Evolutionary conservation across 2,329 filamentous ascomycete species (phyloP).

Genomic region (Penicillium sp.): DNA sequence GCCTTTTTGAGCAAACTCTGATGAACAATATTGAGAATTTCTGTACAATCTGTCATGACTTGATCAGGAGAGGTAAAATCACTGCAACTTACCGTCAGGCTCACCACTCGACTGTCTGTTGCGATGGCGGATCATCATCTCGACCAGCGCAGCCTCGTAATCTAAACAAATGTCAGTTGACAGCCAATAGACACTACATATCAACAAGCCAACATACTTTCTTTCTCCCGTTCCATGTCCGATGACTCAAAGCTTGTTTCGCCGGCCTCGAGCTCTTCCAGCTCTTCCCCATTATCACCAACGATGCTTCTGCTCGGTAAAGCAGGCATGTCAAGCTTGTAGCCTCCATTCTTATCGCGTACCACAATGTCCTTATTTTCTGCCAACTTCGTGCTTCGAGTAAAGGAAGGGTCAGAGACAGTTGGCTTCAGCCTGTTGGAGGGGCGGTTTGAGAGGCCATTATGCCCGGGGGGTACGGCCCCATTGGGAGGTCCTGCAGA

Average conservation of each 20-base stretch:
- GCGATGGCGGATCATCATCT: conserved; percentile 43
- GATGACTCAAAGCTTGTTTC: conserved; percentile 55
- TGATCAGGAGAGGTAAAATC: neutral
- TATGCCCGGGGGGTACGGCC: conserved; percentile 13
- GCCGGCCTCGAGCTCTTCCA: conserved; percentile 51
- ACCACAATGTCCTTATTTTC: conserved; percentile 52
- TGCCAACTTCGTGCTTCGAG: conserved; percentile 21
- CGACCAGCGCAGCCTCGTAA: conserved; percentile 48
- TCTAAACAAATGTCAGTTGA: conserved; percentile 30
- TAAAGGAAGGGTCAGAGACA: conserved; percentile 20
- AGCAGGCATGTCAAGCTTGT: conserved; percentile 48
- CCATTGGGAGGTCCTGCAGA: conserved; percentile 29
- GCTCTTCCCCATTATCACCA: conserved; percentile 42
- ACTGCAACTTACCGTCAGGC: conserved; percentile 57
- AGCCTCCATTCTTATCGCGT: conserved; percentile 50
- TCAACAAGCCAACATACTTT: conserved; percentile 33
- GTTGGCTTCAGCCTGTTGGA: conserved; percentile 24
- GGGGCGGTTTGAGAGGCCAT: conserved; percentile 23
- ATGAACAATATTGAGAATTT: conserved; percentile 69
- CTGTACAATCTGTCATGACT: conserved; percentile 39
- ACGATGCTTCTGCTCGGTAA: conserved; percentile 36
- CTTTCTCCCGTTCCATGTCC: conserved; percentile 38
- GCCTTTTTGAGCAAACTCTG: conserved; percentile 73
- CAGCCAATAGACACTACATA: neutral
- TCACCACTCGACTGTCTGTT: conserved; percentile 59